Evolutionary conservation across 257 asterid species (phyloP), one percentile per base, ranked within the genome.

Genomic region (Ligustrum vulgare): DNA sequence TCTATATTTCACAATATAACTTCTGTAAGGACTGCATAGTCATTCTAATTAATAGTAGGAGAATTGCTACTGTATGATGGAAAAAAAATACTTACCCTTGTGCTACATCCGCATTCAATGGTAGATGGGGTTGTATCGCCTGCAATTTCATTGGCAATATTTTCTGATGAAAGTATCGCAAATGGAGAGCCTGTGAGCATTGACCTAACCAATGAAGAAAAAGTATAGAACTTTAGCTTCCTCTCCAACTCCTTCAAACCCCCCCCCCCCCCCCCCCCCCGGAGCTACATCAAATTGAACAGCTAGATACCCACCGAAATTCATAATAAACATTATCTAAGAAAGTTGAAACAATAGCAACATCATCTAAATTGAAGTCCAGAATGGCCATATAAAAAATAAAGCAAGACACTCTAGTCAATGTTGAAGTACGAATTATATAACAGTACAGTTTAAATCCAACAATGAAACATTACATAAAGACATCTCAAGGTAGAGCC

Each of bases 71-170:
- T 34, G 18, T 75, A 9, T 70, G 74, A 69, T 34, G 67, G 73
- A 75, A 34, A 71, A 73, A 67, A 37, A 15, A 74, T 7, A 84
- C 90, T 83, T 63, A 94, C 97, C 91, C 88, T 86, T 71, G 74
- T 73, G 84, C 91, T 86, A 58, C 93, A 86, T 78, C 88, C 97
- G 76, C 88, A 89, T 80, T 89, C 98, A 82, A 93, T 89, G 78
- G 86, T 80, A 72, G 90, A 85, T 51, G 93, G 82, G 18, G 90
- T 84, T 54, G 87, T 68, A 80, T 87, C 96, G 70, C 84, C 86
- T 36, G 67, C 82, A 68, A 87, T 65, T 75, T 84, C 93, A 68
- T 80, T 85, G 70, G 74, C 77, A 34, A 91, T 86, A 82, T 85
- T 91, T 70, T 94, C 98, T 56, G 93, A 87, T 6, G 97, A 91